Base-by-base conservation (phyloP, 2,329 filamentous ascomycete species). In the Fusarium gaditjirri region DNA sequence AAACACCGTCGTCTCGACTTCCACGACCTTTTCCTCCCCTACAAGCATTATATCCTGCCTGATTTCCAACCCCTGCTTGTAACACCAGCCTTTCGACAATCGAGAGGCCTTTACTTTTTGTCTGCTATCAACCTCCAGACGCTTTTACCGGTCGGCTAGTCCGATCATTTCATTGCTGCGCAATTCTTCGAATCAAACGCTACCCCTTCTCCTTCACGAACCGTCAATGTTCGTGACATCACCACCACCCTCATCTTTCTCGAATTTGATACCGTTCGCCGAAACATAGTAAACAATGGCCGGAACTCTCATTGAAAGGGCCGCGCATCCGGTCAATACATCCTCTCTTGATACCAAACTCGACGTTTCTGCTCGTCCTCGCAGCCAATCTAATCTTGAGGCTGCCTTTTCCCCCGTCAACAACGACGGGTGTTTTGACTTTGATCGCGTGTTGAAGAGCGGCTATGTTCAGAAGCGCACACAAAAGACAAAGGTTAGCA, bases 401-500 rank as follows among this genome's bases (percentile, higher is more conserved):
- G 86, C 91, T 25, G 86, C 91, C 21, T 91, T 94, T 78, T 96
- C 94, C 35, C 94, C 94, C 8, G 94, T 98, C 72, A 97, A 95
- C 79, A 92, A 97, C 81, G 95, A 97, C 81, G 96, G 96, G 70
- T 96, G 94, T 81, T 99, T 97, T 81, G 95, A 96, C 78, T 97
- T 97, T 78, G 96, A 99, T 81, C 92, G 94, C 55, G 93, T 98
- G 61, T 88, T 98, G 81, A 98, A 97, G 84, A 91, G 92, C 63
- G 95, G 95, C 65, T 92, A 92, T 74, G 91, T 97, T 42, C 89
- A 93, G 78, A 97, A 97, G 83, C 90, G 95, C 75, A 97, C 94
- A 23, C 92, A 95, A 77, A 97, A 95, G 85, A 98, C 95, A 67
- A 97, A 97, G 91, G 94, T 94, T 82, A 61, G 80, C 71, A 12